Percentiles rank a stretch among this genome's conserved stretches.
Evolutionary conservation across 2,329 filamentous ascomycete genomes (phyloP).

Genomic region (Penicillium sp.): DNA sequence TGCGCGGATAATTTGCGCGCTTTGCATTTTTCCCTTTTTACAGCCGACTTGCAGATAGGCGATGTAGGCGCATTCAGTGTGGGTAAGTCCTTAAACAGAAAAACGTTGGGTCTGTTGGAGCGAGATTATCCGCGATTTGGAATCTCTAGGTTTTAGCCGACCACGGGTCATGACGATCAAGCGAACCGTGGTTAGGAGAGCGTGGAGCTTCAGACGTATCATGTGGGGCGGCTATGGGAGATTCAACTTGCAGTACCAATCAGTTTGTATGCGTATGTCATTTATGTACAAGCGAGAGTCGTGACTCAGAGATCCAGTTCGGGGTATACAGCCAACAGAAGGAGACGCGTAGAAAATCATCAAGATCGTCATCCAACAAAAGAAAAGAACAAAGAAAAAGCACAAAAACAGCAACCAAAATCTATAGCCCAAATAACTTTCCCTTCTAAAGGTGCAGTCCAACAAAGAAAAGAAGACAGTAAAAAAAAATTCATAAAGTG

Average conservation of each 20-base stretch:
- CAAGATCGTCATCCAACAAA: constrained; percentile 2
- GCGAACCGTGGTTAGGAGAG: not conserved
- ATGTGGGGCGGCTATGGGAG: not conserved
- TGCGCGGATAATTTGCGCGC: not conserved
- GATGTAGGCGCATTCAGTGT: not conserved
- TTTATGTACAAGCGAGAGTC: constrained; percentile 2
- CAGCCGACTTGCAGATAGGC: not conserved
- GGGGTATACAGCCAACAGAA: constrained; percentile 4
- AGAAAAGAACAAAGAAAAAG: not conserved
- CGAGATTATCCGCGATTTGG: constrained; percentile 3
- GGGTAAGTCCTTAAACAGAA: too few species aligned
- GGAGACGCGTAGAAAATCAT: constrained; percentile 5
- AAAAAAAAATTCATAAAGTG: not conserved
- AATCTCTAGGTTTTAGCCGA: not conserved
- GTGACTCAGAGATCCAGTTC: not conserved
- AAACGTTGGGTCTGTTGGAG: not conserved
- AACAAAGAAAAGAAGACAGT: constrained; percentile 4
- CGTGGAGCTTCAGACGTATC: not conserved
- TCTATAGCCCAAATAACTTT: not conserved
- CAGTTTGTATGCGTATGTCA: not conserved
- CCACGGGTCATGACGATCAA: constrained; percentile 1
- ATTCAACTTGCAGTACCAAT: not conserved
- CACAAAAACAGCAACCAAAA: not conserved
- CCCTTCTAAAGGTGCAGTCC: not conserved
- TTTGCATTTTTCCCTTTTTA: not conserved